These are phyloP conservation scores for Pelagophyceae sp. DNA, from an alignment of 352 stramenopile genomes.

Conservation along the genomic window DNA sequence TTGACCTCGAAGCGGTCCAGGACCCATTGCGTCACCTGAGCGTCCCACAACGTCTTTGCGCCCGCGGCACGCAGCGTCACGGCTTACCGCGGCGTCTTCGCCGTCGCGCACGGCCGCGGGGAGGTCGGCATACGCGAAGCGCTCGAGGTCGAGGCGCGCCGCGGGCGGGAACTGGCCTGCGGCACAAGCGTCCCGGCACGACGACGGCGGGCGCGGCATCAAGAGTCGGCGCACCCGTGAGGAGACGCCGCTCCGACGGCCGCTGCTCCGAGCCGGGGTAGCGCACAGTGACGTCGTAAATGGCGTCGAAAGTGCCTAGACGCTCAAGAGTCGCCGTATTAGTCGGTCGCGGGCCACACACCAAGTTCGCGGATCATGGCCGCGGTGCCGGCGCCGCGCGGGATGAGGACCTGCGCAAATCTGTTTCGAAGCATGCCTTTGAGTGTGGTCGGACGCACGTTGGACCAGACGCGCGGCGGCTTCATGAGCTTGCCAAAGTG, in stretches of 20 bases:
- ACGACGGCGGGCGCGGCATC: too few species aligned
- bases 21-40: neutral
- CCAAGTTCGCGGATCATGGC: conserved; percentile 59
- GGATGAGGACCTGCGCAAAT: conserved; percentile 60
- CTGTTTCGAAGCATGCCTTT: too few species aligned
- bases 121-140: neutral
- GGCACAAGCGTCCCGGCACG: too few species aligned
- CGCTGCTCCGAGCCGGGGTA: neutral
- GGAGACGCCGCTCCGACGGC: neutral
- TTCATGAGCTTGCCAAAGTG: conserved; percentile 51
- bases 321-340: too few species aligned
- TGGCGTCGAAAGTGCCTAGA: conserved; percentile 49
- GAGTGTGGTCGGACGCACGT: too few species aligned
- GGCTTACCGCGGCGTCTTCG: neutral
- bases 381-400: conserved; percentile 59
- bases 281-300: conserved; percentile 41
- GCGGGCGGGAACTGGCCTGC: neutral
- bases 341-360: too few species aligned
- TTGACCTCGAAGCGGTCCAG: neutral
- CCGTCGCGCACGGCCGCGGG: neutral
- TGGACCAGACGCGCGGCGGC: conserved; percentile 39
- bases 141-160: neutral
- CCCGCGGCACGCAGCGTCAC: too few species aligned
- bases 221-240: too few species aligned
- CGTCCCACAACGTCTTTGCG: too few species aligned